Evolutionary conservation across 768 basidiomycete species (phyloP).

Genomic region (Crassisporium funariophilum): DNA sequence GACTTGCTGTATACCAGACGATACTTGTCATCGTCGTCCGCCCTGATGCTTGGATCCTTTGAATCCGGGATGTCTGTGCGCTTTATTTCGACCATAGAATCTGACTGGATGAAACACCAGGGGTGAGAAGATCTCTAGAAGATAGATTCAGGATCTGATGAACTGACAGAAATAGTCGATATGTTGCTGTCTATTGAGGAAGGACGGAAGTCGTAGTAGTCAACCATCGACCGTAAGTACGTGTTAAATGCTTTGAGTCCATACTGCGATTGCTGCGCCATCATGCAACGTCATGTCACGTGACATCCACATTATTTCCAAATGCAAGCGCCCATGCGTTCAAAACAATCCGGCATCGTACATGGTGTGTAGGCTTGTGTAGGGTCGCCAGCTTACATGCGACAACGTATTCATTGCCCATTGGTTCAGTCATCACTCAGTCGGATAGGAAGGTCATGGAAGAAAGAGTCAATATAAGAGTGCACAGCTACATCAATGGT

Average conservation of each 20-base stretch:
- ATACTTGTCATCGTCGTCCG: constrained; percentile 60
- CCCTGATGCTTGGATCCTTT: constrained; percentile 11
- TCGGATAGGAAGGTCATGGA: too few species aligned
- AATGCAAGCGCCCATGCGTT: too few species aligned
- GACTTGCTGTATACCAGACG: constrained; percentile 88
- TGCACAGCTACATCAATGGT: constrained; percentile 19
- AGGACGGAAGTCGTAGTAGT: constrained; percentile 17
- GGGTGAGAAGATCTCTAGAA: not conserved
- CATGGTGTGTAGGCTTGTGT: too few species aligned
- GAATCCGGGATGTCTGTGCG: constrained; percentile 35
- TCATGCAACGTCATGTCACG: constrained; percentile 22
- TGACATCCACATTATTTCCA: constrained; percentile 6
- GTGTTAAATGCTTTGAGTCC: not conserved
- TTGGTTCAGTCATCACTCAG: too few species aligned
- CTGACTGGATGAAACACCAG: constrained; percentile 34
- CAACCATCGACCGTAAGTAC: constrained; percentile 19
- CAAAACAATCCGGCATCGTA: too few species aligned
- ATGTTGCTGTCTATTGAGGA: constrained; percentile 26
- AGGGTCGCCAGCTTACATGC: too few species aligned
- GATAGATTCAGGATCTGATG: not conserved
- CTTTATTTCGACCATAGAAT: constrained; percentile 80
- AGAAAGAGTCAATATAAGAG: constrained; percentile 17
- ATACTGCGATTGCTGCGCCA: constrained; percentile 9
- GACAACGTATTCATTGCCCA: too few species aligned
- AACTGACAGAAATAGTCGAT: constrained; percentile 33